Base-by-base conservation (phyloP, 306 rosid genomes). In the Prunus kanzakura region DNA sequence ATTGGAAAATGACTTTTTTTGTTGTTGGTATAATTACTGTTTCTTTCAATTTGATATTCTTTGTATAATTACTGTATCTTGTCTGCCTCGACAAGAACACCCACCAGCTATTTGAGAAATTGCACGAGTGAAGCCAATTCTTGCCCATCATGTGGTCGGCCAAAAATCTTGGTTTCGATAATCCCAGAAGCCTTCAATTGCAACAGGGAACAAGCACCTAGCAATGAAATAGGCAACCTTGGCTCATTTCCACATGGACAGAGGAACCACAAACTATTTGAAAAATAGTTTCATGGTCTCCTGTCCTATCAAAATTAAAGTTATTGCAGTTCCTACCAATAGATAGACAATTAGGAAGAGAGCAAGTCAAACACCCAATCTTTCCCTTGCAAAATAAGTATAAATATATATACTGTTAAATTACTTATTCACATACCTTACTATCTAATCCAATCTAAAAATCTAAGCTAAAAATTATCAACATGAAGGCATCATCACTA, bases 191-290 rank as follows among this genome's bases (percentile, higher is more conserved):
- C 99, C 97, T 73, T 97, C 99, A 72, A 95, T 90, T n/a, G 97
- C 90, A 75, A 95, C 88, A 38, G 99, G 99, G 78, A 95, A 95
- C 79, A 95, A 77, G 85, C 97, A 95, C 89, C 87, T 78, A 47
- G 97, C 99, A 72, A 95, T 95, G 86, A 95, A 87, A 83, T 92
- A 95, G 55, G 97, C 99, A 83, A 95, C 97, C 85, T 92, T 95
- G 84, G 97, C 99, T 55, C 99, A 97, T 88, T 86, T 92, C 99
- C 99, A 95, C 99, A 95, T 95, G 15, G 99, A 77, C 97, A 95
- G 1, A 88, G 79, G 97, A 93, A 30, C 99, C 99, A 25, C 99
- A 95, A 67, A 95, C 97, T 67, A 95, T 85, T 74, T 95, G 97
- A 76, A 95, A 82, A 95, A 95, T 25, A 95, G 89, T 86, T 95